Base-by-base conservation (phyloP, 2,329 filamentous ascomycete species). In the Alternaria alternata region DNA sequence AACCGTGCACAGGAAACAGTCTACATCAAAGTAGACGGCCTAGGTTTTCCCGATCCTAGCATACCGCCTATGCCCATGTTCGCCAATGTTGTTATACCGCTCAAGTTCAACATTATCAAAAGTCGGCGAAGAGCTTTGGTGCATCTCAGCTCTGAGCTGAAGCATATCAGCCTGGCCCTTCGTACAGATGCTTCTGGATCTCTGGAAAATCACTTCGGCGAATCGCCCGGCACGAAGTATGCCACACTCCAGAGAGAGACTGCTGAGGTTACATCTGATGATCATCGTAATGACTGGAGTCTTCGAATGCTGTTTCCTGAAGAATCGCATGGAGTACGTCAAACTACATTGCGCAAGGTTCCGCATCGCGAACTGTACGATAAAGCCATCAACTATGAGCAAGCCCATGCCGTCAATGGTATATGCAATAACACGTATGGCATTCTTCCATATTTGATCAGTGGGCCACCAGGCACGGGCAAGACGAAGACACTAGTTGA, bases 401-500 rank as follows among this genome's bases (percentile, higher is more conserved):
- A 85, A 67, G 65, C 79, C 54, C 80, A 80, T 65, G 81, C 81
- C 1, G 78, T 84, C 7, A 76, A 81, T 34, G 78, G 79, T 8
- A 69, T 83, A 3, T 71, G 80, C 28, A 67, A 67, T 12, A 68
- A 75, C 38, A 72, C 79, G 14, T 84, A 82, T 68, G 83, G 83
- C 6, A 71, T 66, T 14, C 63, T 84, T 7, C 82, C 82, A 3
- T 84, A 81, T 62, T 73, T 84, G 9, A 81, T 85, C 18, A 80
- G 78, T 7, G 83, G 83, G 0, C 82, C 83, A 9, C 82, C 83
- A 11, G 83, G 83, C n/a, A 84, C 82, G 7, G 83, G 83, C 0
- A 85, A 85, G 66, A 85, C 83, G 8, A 84, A 84, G 59, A 84
- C 82, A 3, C 65, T 84, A 1, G 81, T 84, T 18, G 83, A 84